Evolutionary conservation across 345 rosid genomes (phyloP), one percentile per base, ranked within the genome.

Genomic region (Viola odorata): DNA sequence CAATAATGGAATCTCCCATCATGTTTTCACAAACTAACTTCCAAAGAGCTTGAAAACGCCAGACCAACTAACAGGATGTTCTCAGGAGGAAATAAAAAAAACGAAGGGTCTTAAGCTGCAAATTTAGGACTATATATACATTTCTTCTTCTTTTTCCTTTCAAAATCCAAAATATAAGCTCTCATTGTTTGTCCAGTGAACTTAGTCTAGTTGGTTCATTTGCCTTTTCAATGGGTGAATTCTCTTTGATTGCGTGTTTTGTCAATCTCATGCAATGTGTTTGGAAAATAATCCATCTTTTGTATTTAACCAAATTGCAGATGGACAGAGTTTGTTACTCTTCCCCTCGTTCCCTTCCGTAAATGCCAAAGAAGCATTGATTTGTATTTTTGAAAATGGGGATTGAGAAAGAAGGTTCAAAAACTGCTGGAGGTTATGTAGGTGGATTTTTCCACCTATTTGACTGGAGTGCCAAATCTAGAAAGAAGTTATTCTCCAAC

Each of bases 401-500:
- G 40, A 49, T 74, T 14, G 95, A 88, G 68, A 85, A 75, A 73
- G 91, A 85, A 62, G 73, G 77, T 50, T 70, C 84, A 7, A 87
- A 76, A 74, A 65, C 52, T 67, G 91, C 91, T 67, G 85, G 78
- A 44, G 80, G 92, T n/a, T 84, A 87, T 64, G 88, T 73, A 0
- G 91, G 91, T 55, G 88, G 95, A 16, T 83, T 88, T 74, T 80
- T 88, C 66, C 96, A 88, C 80, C 74, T 92, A 62, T 92, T 92
- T 78, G 98, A 92, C 58, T 92, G 98, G 98, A 85, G 73, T 45
- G 97, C 95, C 17, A 92, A 90, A 80, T 92, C 99, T 39, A 78
- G 91, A 73, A 90, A 92, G 87, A 92, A 87, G 78, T 75, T 92
- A 44, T 89, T 92, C 80, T 84, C 96, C 5, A 75, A 80, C 85